These are phyloP conservation scores for Trichoderma afroharzianum DNA, from an alignment of 2,329 filamentous ascomycete species.

Conservation along the genomic window DNA sequence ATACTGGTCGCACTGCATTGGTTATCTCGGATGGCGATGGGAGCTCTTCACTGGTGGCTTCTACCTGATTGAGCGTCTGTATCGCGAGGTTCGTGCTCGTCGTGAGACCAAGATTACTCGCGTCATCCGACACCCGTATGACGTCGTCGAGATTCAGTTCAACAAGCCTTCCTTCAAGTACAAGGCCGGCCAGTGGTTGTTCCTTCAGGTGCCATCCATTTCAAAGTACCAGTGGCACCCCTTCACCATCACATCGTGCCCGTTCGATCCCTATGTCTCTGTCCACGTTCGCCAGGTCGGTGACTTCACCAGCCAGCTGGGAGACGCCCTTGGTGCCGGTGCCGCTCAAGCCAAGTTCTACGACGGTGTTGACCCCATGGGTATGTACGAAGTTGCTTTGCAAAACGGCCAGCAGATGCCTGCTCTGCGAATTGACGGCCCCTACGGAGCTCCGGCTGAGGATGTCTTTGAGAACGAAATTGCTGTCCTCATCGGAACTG, in stretches of 20 bases:
- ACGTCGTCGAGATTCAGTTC: conserved; percentile 97
- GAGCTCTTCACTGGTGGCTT: conserved; percentile 81
- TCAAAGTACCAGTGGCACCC: conserved; percentile 95
- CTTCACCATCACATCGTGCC: conserved; percentile 98
- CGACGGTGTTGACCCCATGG: conserved; percentile 84
- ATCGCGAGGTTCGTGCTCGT: conserved; percentile 81
- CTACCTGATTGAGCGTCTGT: conserved; percentile 84
- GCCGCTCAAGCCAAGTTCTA: conserved; percentile 83
- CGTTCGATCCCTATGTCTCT: conserved; percentile 90
- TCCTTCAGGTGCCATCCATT: conserved; percentile 87
- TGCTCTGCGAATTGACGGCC: conserved; percentile 82
- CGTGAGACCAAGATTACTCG: conserved; percentile 86
- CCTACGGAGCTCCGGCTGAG: conserved; percentile 94
- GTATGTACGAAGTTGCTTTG: conserved; percentile 96
- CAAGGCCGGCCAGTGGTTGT: conserved; percentile 97
- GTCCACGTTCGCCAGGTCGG: conserved; percentile 95
- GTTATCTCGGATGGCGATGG: conserved; percentile 97
- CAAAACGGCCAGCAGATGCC: conserved; percentile 94
- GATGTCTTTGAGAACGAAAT: conserved; percentile 95
- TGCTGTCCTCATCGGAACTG: conserved; percentile 78
- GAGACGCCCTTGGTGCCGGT: conserved; percentile 90
- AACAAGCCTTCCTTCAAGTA: conserved; percentile 94
- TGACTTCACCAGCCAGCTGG: conserved; percentile 92
- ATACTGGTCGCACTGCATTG: conserved; percentile 92
- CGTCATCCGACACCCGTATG: conserved; percentile 93